Base-by-base conservation (phyloP, 768 basidiomycete species). In the Hygrophorus russula region DNA sequence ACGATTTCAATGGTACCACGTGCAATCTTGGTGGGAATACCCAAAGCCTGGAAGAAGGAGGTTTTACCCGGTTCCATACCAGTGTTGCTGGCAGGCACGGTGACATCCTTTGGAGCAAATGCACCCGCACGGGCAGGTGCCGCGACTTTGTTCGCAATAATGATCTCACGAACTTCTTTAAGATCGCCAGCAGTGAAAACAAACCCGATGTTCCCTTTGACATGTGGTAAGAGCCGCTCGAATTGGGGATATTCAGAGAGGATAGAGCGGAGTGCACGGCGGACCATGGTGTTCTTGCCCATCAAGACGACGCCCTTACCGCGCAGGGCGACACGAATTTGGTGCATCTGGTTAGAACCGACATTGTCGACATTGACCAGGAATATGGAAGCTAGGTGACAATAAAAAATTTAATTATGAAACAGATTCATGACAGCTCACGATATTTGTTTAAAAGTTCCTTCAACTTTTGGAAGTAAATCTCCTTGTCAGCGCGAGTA, bases 211-310 rank as follows among this genome's bases (percentile, higher is more conserved):
- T 99, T 99, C 55, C 94, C 96, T 65, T 72, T 88, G 69, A 99
- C 73, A 73, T 87, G 78, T 51, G 92, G 94, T 47, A 99, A 83
- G 66, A 99, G 85, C 58, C 80, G 85, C 73, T 99, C 96, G 71
- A 83, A 93, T 61, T 92, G 83, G 42, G 94, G 96, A 73, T 69
- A 73, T 56, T 98, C 96, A 52, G 75, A 48, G 59, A 97, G 80
- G 67, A 97, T 80, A 57, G 82, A 74, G 51, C 96, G 91, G 50
- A 99, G 77, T 48, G 92, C 96, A 57, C 96, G 90, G 71, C 96
- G 89, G 57, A 99, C 93, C 94, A 98, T 97, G 62, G 96, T 99
- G 82, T 99, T 99, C 73, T 99, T 99, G 62, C 96, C 96, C 96
- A 99, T 99, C 56, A 99, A 68, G 53, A 99, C 92, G 48, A 92